Evolutionary conservation across 345 rosid species (phyloP).

Genomic region (Eucalyptus sp.): DNA sequence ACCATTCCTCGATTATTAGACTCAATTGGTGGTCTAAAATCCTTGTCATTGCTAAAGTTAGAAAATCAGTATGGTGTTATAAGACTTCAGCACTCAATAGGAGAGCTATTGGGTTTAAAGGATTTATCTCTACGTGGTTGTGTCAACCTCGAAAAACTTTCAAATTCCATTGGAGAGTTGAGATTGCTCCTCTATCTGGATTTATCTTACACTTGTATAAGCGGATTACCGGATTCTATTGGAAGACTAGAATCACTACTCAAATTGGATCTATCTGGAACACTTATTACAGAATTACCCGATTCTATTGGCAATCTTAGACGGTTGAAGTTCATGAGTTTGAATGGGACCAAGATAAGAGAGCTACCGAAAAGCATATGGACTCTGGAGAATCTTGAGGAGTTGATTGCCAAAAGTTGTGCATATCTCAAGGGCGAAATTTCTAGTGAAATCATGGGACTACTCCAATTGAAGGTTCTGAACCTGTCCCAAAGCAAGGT

Average conservation of each 20-base stretch:
- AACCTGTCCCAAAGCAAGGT: accelerated
- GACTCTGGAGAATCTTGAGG: neutral
- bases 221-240: accelerated
- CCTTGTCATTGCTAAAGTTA: neutral
- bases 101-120: neutral
- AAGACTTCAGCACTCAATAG: accelerated
- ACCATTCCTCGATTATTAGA: accelerated
- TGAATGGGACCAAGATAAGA: neutral
- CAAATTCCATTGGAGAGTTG: neutral
- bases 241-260: neutral
- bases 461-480: neutral
- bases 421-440: accelerated
- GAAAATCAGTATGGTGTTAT: neutral
- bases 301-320: neutral
- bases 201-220: accelerated
- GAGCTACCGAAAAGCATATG: neutral
- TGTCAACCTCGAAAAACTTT: accelerated
- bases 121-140: neutral
- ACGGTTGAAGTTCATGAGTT: neutral
- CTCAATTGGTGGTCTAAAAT: neutral
- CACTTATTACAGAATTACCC: neutral
- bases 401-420: accelerated
- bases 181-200: neutral
- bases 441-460: accelerated
- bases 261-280: accelerated